phyloP scores from a whole-genome alignment of 1,284 basidiomycete genomes.

The Puccinia triticina region DNA sequence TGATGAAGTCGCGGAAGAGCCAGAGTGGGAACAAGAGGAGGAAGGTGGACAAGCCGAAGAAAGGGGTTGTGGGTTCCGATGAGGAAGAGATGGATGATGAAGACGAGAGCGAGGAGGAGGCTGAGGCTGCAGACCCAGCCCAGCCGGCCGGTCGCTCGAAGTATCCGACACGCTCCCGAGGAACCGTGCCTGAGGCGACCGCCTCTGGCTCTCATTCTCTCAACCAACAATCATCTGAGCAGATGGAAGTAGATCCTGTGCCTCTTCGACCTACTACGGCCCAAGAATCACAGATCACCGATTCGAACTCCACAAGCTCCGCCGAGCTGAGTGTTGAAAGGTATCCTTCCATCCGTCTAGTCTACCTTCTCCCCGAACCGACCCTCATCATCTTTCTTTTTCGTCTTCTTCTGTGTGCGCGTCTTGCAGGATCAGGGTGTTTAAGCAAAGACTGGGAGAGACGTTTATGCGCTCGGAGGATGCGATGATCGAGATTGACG shows the following conservation, averaged over 20 bases:
- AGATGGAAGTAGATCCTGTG: conserved; percentile 27
- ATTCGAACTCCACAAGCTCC: conserved; percentile 12
- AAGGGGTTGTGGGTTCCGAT: conserved; percentile 51
- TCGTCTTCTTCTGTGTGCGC: conserved; percentile 43
- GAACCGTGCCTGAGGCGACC: conserved; percentile 49
- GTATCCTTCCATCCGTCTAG: too few species aligned
- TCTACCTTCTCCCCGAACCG: neutral
- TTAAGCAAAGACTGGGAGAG: conserved; percentile 73
- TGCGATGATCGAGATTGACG: conserved; percentile 69
- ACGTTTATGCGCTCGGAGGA: conserved; percentile 73
- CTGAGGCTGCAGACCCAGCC: conserved; percentile 54
- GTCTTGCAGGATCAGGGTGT: conserved; percentile 69
- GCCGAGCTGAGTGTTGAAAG: conserved; percentile 26
- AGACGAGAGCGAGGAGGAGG: conserved; percentile 49
- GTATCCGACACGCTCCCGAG: conserved; percentile 56
- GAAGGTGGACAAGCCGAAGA: conserved; percentile 51
- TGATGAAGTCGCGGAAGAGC: conserved; percentile 68
- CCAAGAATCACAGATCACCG: conserved; percentile 33
- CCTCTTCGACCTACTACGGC: neutral
- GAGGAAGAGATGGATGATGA: conserved; percentile 54
- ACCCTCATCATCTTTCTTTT: conserved; percentile 53
- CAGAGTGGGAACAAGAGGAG: conserved; percentile 65
- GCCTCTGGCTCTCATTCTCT: conserved; percentile 42
- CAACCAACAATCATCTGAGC: neutral
- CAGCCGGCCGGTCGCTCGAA: conserved; percentile 52